Conservation (phyloP, 2,329 filamentous ascomycete genomes). For the Colletotrichum abscissum region DNA sequence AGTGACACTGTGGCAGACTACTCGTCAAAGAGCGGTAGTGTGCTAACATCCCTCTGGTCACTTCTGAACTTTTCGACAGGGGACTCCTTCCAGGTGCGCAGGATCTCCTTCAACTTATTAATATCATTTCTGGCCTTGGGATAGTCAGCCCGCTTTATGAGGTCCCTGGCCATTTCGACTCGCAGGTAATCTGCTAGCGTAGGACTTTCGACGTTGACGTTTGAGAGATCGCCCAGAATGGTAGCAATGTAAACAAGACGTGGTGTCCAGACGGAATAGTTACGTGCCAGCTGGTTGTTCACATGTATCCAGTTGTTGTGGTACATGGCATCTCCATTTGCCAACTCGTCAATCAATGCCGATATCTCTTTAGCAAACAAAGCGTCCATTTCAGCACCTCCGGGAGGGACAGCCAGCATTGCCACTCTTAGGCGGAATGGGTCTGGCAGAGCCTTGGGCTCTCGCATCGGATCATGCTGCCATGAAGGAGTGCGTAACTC, state of each 20-base stretch:
- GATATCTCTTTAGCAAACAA: not conserved
- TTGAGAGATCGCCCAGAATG: not conserved
- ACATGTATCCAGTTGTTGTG: slow-evolving; percentile 9
- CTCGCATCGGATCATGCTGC: slow-evolving; percentile 5
- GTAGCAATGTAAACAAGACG: not conserved
- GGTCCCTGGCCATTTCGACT: not conserved
- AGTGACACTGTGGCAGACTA: not conserved
- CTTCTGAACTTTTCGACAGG: slow-evolving; percentile 10
- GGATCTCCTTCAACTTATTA: not conserved
- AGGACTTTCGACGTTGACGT: not conserved
- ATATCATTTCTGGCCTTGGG: not conserved
- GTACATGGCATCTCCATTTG: not conserved
- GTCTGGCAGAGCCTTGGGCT: not conserved
- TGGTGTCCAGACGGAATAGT: not conserved
- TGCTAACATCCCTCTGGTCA: not conserved
- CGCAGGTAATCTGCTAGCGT: slow-evolving; percentile 4
- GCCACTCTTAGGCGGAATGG: not conserved
- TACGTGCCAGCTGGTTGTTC: not conserved
- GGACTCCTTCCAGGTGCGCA: not conserved
- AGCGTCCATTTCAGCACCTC: not conserved
- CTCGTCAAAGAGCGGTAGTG: too few relatives aligned
- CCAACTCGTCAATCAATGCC: not conserved
- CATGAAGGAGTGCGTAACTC: slow-evolving; percentile 4
- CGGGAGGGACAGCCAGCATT: not conserved
- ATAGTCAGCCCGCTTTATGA: not conserved